These are phyloP conservation scores for Astragalus glycyphyllos DNA, from an alignment of 306 rosid genomes.

Conservation along the genomic window DNA sequence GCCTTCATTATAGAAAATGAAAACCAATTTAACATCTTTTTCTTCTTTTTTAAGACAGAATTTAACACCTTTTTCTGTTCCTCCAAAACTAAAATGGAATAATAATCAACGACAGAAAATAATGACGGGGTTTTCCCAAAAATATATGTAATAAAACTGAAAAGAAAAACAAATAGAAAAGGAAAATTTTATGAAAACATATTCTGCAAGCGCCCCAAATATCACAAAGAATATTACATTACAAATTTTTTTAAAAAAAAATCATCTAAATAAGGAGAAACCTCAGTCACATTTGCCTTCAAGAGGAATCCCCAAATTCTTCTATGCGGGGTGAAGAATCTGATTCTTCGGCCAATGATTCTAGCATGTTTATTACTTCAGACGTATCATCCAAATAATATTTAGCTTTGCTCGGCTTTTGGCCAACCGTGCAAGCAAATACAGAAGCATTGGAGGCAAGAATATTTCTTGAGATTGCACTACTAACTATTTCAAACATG, in stretches of 20 bases:
- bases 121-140: constrained; percentile 48
- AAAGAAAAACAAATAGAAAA: constrained; percentile 21
- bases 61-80: neutral
- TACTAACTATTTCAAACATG: constrained; percentile 76
- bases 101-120: constrained; percentile 14
- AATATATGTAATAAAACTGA: constrained; percentile 43
- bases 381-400: constrained; percentile 68
- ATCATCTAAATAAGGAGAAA: constrained; percentile 42
- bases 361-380: constrained; percentile 74
- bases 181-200: constrained; percentile 40
- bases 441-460: constrained; percentile 63
- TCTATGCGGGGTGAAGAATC: constrained; percentile 39
- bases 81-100: constrained; percentile 26
- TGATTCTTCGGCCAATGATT: constrained; percentile 68
- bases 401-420: constrained; percentile 86
- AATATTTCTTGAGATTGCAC: constrained; percentile 57
- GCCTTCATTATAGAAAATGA: constrained; percentile 14
- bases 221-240: constrained; percentile 52
- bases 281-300: constrained; percentile 45
- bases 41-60: neutral
- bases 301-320: constrained; percentile 49
- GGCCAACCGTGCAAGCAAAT: constrained; percentile 83
- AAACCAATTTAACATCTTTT: constrained; percentile 30
- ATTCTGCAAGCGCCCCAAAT: constrained; percentile 47
- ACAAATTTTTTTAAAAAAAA: constrained; percentile 36